phyloP scores from a whole-genome alignment of 2,329 filamentous ascomycete genomes.

The Neospermospora avenae region DNA sequence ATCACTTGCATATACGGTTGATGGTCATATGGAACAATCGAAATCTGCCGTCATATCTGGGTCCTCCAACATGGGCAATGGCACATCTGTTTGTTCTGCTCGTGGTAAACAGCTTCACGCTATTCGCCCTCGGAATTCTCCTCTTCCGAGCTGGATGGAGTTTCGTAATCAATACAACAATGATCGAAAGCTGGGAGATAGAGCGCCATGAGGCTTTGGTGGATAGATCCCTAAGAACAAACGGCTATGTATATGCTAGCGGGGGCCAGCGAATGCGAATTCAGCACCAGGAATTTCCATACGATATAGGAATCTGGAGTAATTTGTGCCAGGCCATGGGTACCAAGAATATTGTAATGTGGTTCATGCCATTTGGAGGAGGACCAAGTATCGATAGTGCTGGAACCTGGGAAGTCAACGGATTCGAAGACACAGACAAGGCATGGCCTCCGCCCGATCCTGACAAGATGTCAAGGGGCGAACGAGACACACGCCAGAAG shows the following conservation, averaged over 20 bases:
- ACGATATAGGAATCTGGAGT: conserved; percentile 71
- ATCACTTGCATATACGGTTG: conserved; percentile 58
- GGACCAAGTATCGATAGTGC: conserved; percentile 42
- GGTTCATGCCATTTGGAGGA: conserved; percentile 66
- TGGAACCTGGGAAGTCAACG: conserved; percentile 67
- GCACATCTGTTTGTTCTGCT: conserved; percentile 58
- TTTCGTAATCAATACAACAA: conserved; percentile 68
- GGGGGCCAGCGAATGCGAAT: conserved; percentile 52
- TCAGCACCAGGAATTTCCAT: conserved; percentile 72
- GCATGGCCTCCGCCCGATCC: conserved; percentile 64
- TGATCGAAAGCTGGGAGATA: conserved; percentile 77
- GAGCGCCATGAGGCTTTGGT: conserved; percentile 60
- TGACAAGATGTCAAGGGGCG: conserved; percentile 47
- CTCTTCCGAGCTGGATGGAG: conserved; percentile 58
- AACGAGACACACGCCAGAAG: conserved; percentile 6
- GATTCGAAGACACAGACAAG: conserved; percentile 62
- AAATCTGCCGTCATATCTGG: conserved; percentile 70
- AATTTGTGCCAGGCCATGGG: conserved; percentile 79
- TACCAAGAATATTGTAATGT: conserved; percentile 58
- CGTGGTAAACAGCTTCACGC: conserved; percentile 55
- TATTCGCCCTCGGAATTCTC: conserved; percentile 62
- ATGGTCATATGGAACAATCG: conserved; percentile 60
- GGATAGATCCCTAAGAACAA: conserved; percentile 42
- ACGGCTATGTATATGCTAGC: conserved; percentile 39
- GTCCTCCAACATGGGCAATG: conserved; percentile 59